These are phyloP conservation scores for Colletotrichum horii DNA, from an alignment of 2,329 filamentous ascomycete species.

Conservation along the genomic window DNA sequence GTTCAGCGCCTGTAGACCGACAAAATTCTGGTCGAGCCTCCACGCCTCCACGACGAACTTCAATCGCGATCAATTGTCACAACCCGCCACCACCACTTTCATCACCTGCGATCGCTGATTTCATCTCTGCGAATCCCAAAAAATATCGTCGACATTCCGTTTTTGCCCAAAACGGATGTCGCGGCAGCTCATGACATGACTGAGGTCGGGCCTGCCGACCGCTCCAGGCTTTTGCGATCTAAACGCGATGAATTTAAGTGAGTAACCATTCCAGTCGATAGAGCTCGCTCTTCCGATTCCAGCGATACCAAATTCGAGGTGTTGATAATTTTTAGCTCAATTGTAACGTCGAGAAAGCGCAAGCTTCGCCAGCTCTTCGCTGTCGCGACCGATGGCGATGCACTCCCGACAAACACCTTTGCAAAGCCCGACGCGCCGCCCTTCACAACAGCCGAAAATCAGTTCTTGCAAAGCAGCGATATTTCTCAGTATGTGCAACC, in stretches of 20 bases:
- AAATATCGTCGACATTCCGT: constrained; percentile 51
- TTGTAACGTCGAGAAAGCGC: constrained; percentile 85
- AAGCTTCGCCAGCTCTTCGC: constrained; percentile 88
- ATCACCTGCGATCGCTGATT: constrained; percentile 27
- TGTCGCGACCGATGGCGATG: constrained; percentile 73
- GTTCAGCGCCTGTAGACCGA: constrained; percentile 18
- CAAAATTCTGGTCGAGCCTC: constrained; percentile 24
- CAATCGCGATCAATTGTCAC: constrained; percentile 25
- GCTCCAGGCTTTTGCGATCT: constrained; percentile 69
- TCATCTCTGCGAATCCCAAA: constrained; percentile 36
- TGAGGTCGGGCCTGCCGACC: constrained; percentile 71
- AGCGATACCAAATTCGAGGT: constrained; percentile 48
- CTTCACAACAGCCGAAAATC: constrained; percentile 55
- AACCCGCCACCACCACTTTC: constrained; percentile 20
- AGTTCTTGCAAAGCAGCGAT: constrained; percentile 62
- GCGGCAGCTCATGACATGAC: constrained; percentile 72
- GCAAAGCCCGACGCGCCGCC: constrained; percentile 62
- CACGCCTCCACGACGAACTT: constrained; percentile 22
- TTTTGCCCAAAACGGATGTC: constrained; percentile 73
- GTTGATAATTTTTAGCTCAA: constrained; percentile 62
- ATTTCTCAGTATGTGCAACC: constrained; percentile 61
- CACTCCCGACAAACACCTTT: constrained; percentile 64
- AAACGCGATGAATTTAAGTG: constrained; percentile 68
- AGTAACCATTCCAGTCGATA: constrained; percentile 47
- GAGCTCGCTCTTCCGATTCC: constrained; percentile 55